These are phyloP conservation scores for Seiridium cupressi DNA, from an alignment of 2,329 filamentous ascomycete genomes.

Conservation along the genomic window DNA sequence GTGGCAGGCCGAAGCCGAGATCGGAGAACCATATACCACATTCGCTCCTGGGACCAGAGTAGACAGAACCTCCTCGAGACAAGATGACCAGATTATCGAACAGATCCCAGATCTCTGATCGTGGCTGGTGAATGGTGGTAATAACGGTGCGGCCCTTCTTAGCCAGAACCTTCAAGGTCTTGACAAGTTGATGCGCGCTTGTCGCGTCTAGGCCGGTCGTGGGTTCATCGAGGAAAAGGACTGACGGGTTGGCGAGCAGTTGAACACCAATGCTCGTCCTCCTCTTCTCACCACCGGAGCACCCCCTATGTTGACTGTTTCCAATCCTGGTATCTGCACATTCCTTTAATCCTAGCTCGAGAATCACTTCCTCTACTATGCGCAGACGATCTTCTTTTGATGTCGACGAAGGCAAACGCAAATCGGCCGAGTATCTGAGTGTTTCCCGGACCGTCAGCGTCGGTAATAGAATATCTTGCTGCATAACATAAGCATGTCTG, in stretches of 20 bases:
- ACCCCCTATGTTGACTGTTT: slow-evolving; percentile 68
- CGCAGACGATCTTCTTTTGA: slow-evolving; percentile 55
- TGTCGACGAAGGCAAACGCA: slow-evolving; percentile 65
- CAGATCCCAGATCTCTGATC: slow-evolving; percentile 76
- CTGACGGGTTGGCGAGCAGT: slow-evolving; percentile 73
- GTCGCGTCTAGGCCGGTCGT: slow-evolving; percentile 77
- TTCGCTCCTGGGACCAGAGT: slow-evolving; percentile 57
- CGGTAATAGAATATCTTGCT: slow-evolving; percentile 72
- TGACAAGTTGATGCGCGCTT: slow-evolving; percentile 71
- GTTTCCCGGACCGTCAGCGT: slow-evolving; percentile 76
- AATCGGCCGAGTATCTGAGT: slow-evolving; percentile 67
- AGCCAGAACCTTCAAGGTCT: slow-evolving; percentile 67
- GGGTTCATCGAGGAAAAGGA: slow-evolving; percentile 76
- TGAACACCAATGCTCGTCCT: slow-evolving; percentile 76
- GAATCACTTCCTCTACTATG: slow-evolving; percentile 74
- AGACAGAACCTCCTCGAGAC: slow-evolving; percentile 66
- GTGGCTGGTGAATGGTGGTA: slow-evolving; percentile 73
- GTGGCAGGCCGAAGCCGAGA: slow-evolving; percentile 60
- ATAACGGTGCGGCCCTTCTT: slow-evolving; percentile 69
- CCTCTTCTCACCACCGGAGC: slow-evolving; percentile 77
- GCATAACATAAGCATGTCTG: slow-evolving; percentile 69
- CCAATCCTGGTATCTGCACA: slow-evolving; percentile 75
- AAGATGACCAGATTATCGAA: slow-evolving; percentile 72
- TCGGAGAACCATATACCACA: slow-evolving; percentile 64
- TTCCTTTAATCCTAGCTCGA: slow-evolving; percentile 73